Base-by-base conservation (phyloP, 2,329 filamentous ascomycete species). In the Septoria linicola region DNA sequence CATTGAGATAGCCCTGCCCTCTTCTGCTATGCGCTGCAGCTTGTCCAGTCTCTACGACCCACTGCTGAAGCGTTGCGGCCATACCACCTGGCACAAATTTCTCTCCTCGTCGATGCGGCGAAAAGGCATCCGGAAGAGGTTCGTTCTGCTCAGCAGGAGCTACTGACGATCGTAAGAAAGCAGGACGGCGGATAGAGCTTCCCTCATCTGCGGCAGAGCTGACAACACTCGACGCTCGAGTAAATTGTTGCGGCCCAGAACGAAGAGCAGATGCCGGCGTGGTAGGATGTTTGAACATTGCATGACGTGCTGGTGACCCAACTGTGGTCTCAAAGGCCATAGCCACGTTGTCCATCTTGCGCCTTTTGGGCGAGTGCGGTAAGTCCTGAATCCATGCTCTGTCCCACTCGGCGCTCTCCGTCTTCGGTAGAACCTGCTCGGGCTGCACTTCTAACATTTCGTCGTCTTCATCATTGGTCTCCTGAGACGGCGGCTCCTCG, bases 71-170 rank as follows among this genome's bases (percentile, higher is more conserved):
- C 41, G 72, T 74, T 1, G 72, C 69, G 2, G 79, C 79, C 47
- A 79, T 65, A 1, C 78, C 79, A 3, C 72, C 70, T 1, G 72
- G 65, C 0, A 78, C 39, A 55, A 76, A 80, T 58, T 75, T 76
- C 54, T 76, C 71, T 0, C 71, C 73, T 52, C 73, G 73, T 20
- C 76, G 70, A 40, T 76, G 74, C 1, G 79, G 79, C 0, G 78
- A 80, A 63, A 81, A 81, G 32, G 74, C 70, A 34, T 79, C 75
- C 1, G 78, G 77, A 0, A 78, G 65, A 0, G 76, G 75, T 3
- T 66, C 65, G 11, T 55, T 40, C 10, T 37, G 57, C 2, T 67
- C 65, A 10, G 63, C 65, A 2, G 66, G 61, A 10, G 65, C 64
- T 3, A 58, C 52, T 2, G 66, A 60, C 2, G 70, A 68, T 51